Percentiles rank a stretch among this genome's conserved stretches.
These are phyloP conservation scores for Gonapodya sp. DNA, from an alignment of 192 early-diverging fungal genomes.

Conservation along the genomic window DNA sequence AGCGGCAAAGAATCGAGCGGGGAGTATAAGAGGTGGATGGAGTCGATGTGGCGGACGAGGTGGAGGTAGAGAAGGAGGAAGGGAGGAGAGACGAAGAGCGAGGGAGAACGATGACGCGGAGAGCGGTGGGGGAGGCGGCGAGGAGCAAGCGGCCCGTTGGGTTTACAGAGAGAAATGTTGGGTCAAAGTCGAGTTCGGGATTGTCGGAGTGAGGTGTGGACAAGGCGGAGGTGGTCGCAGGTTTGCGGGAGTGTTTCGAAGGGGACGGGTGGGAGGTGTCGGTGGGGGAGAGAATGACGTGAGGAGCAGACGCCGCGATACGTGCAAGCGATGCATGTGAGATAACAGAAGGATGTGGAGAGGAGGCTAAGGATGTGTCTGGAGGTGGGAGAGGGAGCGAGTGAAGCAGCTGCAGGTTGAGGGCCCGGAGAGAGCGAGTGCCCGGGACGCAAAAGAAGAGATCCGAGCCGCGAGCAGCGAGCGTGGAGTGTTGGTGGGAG, in stretches of 20 bases:
- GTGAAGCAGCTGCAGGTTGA: not conserved
- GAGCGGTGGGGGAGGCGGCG: not conserved
- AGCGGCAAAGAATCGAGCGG: not conserved
- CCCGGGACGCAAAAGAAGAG: not conserved
- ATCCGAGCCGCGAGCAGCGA: not conserved
- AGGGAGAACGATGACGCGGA: not conserved
- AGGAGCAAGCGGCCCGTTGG: not conserved
- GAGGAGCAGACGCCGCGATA: not conserved
- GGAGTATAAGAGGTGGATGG: not conserved
- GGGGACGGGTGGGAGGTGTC: not conserved
- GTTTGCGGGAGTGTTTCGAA: not conserved
- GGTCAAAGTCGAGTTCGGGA: not conserved
- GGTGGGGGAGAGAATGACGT: not conserved
- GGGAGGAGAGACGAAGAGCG: not conserved
- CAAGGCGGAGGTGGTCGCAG: not conserved
- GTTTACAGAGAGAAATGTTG: not conserved
- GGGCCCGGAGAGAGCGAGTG: not conserved
- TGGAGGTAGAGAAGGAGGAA: not conserved
- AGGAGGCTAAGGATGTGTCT: not conserved
- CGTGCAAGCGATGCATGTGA: not conserved
- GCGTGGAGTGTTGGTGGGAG: not conserved
- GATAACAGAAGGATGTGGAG: not conserved
- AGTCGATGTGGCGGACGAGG: not conserved
- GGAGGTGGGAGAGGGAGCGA: not conserved
- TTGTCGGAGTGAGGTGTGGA: not conserved